Base-by-base conservation (phyloP, 2,329 filamentous ascomycete genomes). In the Zalaria sp. region DNA sequence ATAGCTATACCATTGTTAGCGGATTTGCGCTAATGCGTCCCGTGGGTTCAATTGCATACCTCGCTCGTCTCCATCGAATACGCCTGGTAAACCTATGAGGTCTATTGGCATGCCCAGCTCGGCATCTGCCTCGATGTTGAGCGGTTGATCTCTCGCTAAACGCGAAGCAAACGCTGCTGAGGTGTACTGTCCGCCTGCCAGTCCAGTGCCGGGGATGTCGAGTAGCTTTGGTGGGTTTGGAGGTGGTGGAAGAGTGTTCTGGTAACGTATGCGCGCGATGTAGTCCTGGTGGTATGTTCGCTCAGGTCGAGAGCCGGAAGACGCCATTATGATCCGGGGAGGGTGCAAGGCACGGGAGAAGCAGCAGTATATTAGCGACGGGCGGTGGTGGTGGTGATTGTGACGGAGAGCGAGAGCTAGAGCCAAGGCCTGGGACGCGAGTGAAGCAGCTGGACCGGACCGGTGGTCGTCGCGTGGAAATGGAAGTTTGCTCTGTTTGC, bases 71-170 rank as follows among this genome's bases (percentile, higher is more conserved):
- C 88, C 89, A 55, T 96, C 81, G 56, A 96, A 95, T 43, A 96
- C 80, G 27, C 88, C 87, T 5, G 89, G 89, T 67, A 96, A 85
- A 55, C 91, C 91, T 44, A 96, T 83, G 51, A 98, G 67, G 60
- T 96, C 89, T 57, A 98, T 78, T 45, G 88, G 87, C 91, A 98
- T 96, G 44, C 91, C 91, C 52, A 96, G 75, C 68, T 98, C 91
- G 5, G 88, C 91, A 74, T 98, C 91, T 27, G 87, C 87, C 64
- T 98, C 91, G 47, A 98, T 91, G 57, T 95, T 96, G 38, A 94
- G 71, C 40, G 89, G 84, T 67, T 96, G 91, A 56, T 94, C 87
- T 56, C 89, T 74, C 11, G 84, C 86, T 51, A 98, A 69, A 48
- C 86, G 79, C 37, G 88, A 91, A 27, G 88, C 87, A 66, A 93